Percentiles rank a stretch among this genome's conserved stretches.
Conservation (phyloP, 352 stramenopile species). For the Phytophthora quininea region DNA sequence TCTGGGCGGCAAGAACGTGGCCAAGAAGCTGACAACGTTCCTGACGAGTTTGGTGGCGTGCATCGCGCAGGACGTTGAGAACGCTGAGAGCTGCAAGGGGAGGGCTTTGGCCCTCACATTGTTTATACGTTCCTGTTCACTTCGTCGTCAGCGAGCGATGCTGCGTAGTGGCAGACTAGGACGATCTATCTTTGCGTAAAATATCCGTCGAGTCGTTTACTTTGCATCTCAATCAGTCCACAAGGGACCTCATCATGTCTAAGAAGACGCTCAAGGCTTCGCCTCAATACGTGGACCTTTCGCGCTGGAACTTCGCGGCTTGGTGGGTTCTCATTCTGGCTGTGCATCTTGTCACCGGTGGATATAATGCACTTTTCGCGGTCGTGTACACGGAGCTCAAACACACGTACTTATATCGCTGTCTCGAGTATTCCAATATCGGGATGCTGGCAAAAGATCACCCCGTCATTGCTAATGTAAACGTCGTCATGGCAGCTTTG, state of each 20-base stretch:
- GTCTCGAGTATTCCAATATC: constrained; percentile 3
- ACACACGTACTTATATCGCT: background rate
- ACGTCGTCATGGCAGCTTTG: background rate
- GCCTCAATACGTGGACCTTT: background rate
- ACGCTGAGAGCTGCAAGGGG: too few relatives aligned
- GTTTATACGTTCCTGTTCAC: too few relatives aligned
- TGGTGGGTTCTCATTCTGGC: constrained; percentile 15
- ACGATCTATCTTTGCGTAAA: too few relatives aligned
- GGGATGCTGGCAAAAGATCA: constrained; percentile 11
- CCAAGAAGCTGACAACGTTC: background rate
- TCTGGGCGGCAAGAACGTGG: background rate
- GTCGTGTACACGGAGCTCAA: constrained; percentile 2
- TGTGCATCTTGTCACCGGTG: constrained; percentile 10
- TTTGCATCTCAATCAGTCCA: too few relatives aligned
- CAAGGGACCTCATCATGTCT: too few relatives aligned
- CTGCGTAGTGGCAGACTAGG: too few relatives aligned
- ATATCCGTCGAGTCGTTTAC: too few relatives aligned
- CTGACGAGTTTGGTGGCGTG: background rate
- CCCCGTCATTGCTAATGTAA: background rate
- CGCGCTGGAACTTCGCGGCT: constrained; percentile 1
- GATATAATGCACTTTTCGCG: constrained; percentile 9
- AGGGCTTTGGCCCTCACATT: too few relatives aligned
- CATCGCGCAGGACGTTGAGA: background rate
- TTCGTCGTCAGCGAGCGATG: too few relatives aligned
- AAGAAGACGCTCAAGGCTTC: background rate